Evolutionary conservation across 306 rosid species (phyloP), one percentile per base, ranked within the genome.

Genomic region (Quercus engelmannii): DNA sequence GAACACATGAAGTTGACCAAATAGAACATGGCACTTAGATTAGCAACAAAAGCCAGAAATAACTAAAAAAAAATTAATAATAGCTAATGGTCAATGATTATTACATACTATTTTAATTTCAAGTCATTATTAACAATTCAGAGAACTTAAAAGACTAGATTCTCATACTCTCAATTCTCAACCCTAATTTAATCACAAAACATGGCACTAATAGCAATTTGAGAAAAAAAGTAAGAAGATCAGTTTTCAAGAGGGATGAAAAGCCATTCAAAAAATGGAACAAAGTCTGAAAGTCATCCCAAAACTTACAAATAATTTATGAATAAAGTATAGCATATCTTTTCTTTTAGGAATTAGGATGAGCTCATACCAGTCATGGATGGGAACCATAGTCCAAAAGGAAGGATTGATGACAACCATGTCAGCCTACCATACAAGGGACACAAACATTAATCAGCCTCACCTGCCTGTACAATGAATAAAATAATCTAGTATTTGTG

Each of bases 331-430:
- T 14, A 54, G 61, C 78, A 76, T 14, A 63, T 33, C n/a, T n/a
- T 55, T 28, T 8, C 5, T 56, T 46, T 1, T 61, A 28, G 76
- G 54, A 82, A 25, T 1, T 61, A 28, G 78, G 54, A 82, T 30
- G 19, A 72, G 76, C 77, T 65, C 83, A 25, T 73, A 90, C 98
- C 92, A 82, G 83, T 94, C 98, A 79, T 88, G 97, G 82, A 89
- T 84, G 62, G 94, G 98, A 81, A 84, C 89, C 98, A 90, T 92
- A 17, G 90, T 3, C 98, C 97, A 94, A 30, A 74, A 41, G 49
- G 90, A 90, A 73, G 98, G 93, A 83, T 92, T 86, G 79, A 94
- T 76, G 21, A 92, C 93, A 75, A 92, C 85, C 85, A 94, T 73
- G 85, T 92, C 98, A 82, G 96, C 98, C 96, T 90, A 74, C 75